Percentiles rank a stretch among this genome's conserved stretches.
phyloP scores from a whole-genome alignment of 2,329 filamentous ascomycete genomes.

The Penicillium verrucosum region DNA sequence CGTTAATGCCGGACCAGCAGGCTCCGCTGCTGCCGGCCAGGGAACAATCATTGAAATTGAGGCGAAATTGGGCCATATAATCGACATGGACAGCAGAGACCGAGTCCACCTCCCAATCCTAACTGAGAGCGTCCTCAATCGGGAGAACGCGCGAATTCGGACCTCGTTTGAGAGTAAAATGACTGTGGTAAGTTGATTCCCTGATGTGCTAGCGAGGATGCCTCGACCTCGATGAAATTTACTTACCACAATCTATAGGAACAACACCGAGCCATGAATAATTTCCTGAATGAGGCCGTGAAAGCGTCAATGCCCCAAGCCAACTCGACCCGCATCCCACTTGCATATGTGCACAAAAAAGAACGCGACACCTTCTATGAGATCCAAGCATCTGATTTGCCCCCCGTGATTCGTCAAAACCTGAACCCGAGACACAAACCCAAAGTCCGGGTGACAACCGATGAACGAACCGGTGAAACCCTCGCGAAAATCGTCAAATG shows the following conservation, averaged over 20 bases:
- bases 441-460: constrained; percentile 71
- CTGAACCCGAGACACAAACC: constrained; percentile 57
- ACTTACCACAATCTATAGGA: constrained; percentile 46
- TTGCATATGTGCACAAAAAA: constrained; percentile 77
- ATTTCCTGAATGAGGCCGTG: constrained; percentile 72
- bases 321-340: constrained; percentile 35
- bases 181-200: constrained; percentile 65
- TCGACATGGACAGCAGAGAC: constrained; percentile 68
- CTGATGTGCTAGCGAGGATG: not conserved
- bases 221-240: constrained; percentile 6
- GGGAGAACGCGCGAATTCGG: constrained; percentile 50
- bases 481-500: constrained; percentile 87
- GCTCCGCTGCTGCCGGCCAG: constrained; percentile 57
- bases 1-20: constrained; percentile 52
- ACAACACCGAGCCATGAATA: constrained; percentile 81
- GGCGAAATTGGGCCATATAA: constrained; percentile 81
- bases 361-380: constrained; percentile 84
- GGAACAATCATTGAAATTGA: constrained; percentile 86
- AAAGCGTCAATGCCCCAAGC: constrained; percentile 48
- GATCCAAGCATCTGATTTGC: constrained; percentile 62
- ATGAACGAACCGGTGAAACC: constrained; percentile 67
- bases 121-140: constrained; percentile 67
- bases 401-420: constrained; percentile 61
- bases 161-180: constrained; percentile 81
- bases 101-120: constrained; percentile 65